Base-by-base conservation (phyloP, 2,329 filamentous ascomycete genomes). In the Ceratocystis cubensis region DNA sequence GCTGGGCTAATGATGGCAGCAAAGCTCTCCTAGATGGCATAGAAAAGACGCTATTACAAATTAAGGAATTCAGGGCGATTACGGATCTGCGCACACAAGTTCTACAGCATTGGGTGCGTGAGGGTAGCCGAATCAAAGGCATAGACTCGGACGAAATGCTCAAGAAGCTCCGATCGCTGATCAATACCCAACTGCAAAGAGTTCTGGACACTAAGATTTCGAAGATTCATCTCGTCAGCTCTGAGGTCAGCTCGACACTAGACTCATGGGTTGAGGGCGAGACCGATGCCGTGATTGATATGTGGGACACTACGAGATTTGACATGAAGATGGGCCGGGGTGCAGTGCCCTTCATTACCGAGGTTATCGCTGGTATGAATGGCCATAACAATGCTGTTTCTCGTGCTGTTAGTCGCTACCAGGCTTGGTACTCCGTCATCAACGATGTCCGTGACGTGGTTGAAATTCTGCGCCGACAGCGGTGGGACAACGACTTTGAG, bases 401-500 rank as follows among this genome's bases (percentile, higher is more conserved):
- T 45, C 78, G 78, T 65, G 83, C 87, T 0, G 78, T 86, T 1
- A 78, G 81, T 13, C 79, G 81, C 59, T 94, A 94, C 72, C 80
- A 84, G 67, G 80, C 81, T 1, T 96, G 92, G 91, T 82, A 85
- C 59, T 78, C 80, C n/a, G 82, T 87, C 4, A 83, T 95, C n/a
- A 82, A 87, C 68, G 84, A 86, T 64, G 82, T 88, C 15, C 81
- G 81, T 56, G 77, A 79, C 20, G 79, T 87, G 2, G 81, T 91
- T 6, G 83, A 85, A 50, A 80, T 83, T 67, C 81, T 94, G 71
- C 83, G 80, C 68, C 82, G 82, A 61, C 84, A 87, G 70, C 82
- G 84, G 66, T 92, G 89, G 88, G 87, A 92, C 69, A 87, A 89
- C 66, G 87, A 89, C 68, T 80, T 86, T 33, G 84, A 88, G 63